Evolutionary conservation across 78 protist species (phyloP).

Genomic region (Tieghemostelium lacteum): DNA sequence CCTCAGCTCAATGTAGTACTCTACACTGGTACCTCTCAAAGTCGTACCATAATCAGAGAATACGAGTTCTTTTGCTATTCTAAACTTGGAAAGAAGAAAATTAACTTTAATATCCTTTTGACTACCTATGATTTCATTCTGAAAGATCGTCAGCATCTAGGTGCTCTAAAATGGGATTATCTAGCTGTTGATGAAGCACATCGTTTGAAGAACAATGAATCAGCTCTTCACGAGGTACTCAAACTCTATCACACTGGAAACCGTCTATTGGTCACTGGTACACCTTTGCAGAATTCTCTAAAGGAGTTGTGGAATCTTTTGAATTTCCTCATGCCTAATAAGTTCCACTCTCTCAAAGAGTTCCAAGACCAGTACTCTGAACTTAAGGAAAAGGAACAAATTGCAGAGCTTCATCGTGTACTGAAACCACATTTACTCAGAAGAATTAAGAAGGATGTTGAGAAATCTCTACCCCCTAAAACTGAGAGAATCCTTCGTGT

Average conservation of each 20-base stretch:
- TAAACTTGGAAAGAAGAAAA: constrained; percentile 24
- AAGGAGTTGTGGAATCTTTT: constrained; percentile 95
- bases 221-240: constrained; percentile 78
- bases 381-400: constrained; percentile 64
- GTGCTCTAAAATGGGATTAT: constrained; percentile 86
- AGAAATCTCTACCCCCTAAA: constrained; percentile 87
- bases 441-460: constrained; percentile 94
- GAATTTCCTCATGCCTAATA: constrained; percentile 88
- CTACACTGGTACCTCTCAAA: constrained; percentile 66
- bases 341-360: constrained; percentile 63
- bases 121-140: constrained; percentile 93
- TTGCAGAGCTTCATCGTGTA: constrained; percentile 83
- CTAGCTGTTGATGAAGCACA: constrained; percentile 95
- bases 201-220: constrained; percentile 90
- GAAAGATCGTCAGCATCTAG: constrained; percentile 28
- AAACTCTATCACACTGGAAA: constrained; percentile 48
- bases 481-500: constrained; percentile 93
- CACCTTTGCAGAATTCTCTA: constrained; percentile 95
- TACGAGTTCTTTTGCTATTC: constrained; percentile 78
- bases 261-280: constrained; percentile 90
- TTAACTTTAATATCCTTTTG: constrained; percentile 87
- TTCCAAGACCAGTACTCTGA: constrained; percentile 71
- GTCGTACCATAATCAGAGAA: constrained; percentile 73
- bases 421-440: constrained; percentile 92
- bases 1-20: constrained; percentile 86